Evolutionary conservation across 306 rosid species (phyloP).

Genomic region (Pyrus bretschneideri): DNA sequence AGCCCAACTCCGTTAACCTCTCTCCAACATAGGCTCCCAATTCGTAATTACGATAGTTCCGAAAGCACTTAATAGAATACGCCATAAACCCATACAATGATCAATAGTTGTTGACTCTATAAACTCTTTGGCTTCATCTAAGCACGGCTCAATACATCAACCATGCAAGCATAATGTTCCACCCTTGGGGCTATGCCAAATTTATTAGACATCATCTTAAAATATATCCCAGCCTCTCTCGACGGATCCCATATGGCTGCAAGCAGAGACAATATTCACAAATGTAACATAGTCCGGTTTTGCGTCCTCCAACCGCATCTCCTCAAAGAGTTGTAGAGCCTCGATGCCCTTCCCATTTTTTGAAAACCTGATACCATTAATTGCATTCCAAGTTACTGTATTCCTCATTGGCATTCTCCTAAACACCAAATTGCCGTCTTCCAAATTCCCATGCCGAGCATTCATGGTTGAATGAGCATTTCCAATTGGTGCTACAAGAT

Average conservation of each 20-base stretch:
- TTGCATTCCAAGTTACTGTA: constrained; percentile 77
- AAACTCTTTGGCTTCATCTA: constrained; percentile 65
- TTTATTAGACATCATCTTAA: constrained; percentile 55
- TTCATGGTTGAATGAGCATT: constrained; percentile 82
- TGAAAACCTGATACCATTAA: constrained; percentile 87
- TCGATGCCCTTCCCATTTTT: constrained; percentile 64
- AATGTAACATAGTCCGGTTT: constrained; percentile 59
- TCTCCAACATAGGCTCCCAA: constrained; percentile 77
- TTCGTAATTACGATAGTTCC: constrained; percentile 57
- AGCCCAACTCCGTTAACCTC: constrained; percentile 69
- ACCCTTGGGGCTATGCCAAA: constrained; percentile 48
- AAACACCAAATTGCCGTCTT: constrained; percentile 55
- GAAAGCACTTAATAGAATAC: constrained; percentile 70
- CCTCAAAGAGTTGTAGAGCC: constrained; percentile 63
- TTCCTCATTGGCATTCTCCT: constrained; percentile 59
- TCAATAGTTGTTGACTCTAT: constrained; percentile 68
- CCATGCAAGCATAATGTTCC: constrained; percentile 91
- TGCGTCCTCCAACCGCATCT: constrained; percentile 59
- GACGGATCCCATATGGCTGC: constrained; percentile 80
- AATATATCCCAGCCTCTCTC: constrained; percentile 65
- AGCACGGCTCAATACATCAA: constrained; percentile 76
- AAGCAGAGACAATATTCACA: constrained; percentile 71
- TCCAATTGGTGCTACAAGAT: constrained; percentile 64
- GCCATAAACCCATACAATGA: constrained; percentile 66
- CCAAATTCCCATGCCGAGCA: constrained; percentile 71